Percentiles rank a stretch among this genome's conserved stretches.
These are phyloP conservation scores for Colletotrichum neosansevieriae DNA, from an alignment of 2,329 filamentous ascomycete genomes.

Conservation along the genomic window DNA sequence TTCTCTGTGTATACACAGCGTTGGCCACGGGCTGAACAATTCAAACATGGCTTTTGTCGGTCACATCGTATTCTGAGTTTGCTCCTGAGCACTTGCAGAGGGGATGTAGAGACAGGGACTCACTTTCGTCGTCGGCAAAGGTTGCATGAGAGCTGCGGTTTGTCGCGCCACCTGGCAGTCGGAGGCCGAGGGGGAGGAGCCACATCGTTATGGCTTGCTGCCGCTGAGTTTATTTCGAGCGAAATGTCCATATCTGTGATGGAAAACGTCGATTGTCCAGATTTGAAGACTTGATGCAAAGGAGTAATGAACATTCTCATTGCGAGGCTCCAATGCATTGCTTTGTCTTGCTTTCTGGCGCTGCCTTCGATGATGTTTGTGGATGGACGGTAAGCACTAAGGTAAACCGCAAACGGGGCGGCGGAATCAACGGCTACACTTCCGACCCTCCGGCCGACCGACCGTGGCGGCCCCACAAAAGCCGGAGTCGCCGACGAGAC, in stretches of 20 bases:
- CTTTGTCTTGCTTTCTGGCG: too few species aligned
- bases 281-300: too few species aligned
- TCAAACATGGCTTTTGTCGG: slow-evolving; percentile 43
- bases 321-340: too few species aligned
- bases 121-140: slow-evolving; percentile 52
- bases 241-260: too few species aligned
- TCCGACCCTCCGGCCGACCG: slow-evolving; percentile 20
- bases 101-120: background rate
- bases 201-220: background rate
- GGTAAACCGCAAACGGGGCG: background rate
- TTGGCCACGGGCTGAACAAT: slow-evolving; percentile 41
- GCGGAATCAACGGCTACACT: slow-evolving; percentile 14
- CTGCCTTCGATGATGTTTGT: background rate
- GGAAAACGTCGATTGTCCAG: background rate
- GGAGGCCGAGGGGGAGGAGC: background rate
- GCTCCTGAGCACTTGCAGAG: background rate
- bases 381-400: slow-evolving; percentile 14
- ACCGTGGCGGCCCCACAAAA: background rate
- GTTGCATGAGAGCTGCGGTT: slow-evolving; percentile 51
- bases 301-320: too few species aligned
- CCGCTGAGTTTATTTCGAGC: background rate
- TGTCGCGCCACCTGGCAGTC: slow-evolving; percentile 48
- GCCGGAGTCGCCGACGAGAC: background rate
- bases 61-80: slow-evolving; percentile 44
- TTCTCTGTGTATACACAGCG: slow-evolving; percentile 42